These are phyloP conservation scores for Imleria badia DNA, from an alignment of 768 basidiomycete genomes.

Conservation along the genomic window DNA sequence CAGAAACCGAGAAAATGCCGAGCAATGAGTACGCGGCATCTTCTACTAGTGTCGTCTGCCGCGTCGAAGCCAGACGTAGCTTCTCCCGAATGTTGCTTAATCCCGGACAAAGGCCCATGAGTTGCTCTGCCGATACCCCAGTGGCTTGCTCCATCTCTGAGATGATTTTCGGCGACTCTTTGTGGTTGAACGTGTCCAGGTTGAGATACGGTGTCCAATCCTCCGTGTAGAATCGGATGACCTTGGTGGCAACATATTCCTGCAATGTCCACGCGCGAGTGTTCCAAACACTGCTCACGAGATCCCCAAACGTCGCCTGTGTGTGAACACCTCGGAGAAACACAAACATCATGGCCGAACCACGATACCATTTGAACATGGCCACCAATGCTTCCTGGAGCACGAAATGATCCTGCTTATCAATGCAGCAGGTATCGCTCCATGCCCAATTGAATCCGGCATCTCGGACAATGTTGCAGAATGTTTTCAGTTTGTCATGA, in stretches of 20 bases:
- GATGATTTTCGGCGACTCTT: neutral
- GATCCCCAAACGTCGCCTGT: neutral
- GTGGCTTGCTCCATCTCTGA: constrained; percentile 7
- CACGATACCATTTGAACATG: neutral
- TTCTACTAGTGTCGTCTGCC: neutral
- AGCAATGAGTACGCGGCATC: neutral
- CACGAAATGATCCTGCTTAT: neutral
- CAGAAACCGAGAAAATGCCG: neutral
- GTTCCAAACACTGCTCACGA: neutral
- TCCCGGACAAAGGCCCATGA: neutral
- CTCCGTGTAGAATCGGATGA: neutral
- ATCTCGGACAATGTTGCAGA: neutral
- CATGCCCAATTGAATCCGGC: neutral
- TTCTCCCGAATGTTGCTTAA: neutral
- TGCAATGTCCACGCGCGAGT: neutral
- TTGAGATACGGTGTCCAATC: neutral
- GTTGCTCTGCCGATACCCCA: neutral
- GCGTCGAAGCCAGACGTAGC: neutral
- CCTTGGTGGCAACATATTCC: neutral
- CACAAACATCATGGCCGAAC: neutral
- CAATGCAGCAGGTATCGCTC: neutral
- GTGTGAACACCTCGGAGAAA: neutral
- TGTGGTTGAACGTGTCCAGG: neutral
- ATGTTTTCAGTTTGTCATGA: neutral
- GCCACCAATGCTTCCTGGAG: neutral